Base-by-base conservation (phyloP, 257 asterid species). In the Haberlea rhodopensis region DNA sequence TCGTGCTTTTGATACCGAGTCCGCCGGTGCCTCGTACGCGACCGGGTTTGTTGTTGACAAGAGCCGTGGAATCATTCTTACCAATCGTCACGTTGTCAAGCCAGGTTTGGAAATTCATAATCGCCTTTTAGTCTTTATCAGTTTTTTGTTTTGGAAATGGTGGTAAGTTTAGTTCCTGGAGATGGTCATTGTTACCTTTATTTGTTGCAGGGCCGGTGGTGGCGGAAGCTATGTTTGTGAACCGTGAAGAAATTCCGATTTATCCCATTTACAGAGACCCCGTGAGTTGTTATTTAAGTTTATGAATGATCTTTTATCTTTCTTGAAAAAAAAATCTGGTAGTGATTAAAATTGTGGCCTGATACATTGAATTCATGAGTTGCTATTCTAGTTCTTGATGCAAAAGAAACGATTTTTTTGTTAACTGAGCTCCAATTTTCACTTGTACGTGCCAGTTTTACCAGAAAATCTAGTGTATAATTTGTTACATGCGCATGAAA, bases 201-300 rank as follows among this genome's bases (percentile, higher is more conserved):
- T 16, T 63, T 71, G 57, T 52, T 67, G 54, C 27, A 94, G 99
- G 99, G 21, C 99, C 99, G 16, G 96, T 90, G 69, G 99, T 94
- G 70, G 97, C 97, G 23, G 99, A 94, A 71, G 99, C 97, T 29
- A 86, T 81, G 96, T 90, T 94, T 71, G 87, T 90, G 64, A 94
- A 94, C 69, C 91, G 97, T 8, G 99, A 94, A 73, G 99, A 94
- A 77, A 65, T 87, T 72, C 95, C 97, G 0, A 83, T 94, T 11
- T 79, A 87, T 83, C 97, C 99, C 19, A 76, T 94, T 53, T 94
- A 90, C 54, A 84, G 99, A 78, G 99, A 94, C 71, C 99, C 99
- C 32, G 99, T 92, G 68, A 86, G 96, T 78, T 65, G 59, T 64
- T 57, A 25, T 53, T 58, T 48, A 37, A 56, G 73, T 70, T 60